Evolutionary conservation across 2,329 filamentous ascomycete genomes (phyloP).

Genomic region (Pleoardoris graminearum): DNA sequence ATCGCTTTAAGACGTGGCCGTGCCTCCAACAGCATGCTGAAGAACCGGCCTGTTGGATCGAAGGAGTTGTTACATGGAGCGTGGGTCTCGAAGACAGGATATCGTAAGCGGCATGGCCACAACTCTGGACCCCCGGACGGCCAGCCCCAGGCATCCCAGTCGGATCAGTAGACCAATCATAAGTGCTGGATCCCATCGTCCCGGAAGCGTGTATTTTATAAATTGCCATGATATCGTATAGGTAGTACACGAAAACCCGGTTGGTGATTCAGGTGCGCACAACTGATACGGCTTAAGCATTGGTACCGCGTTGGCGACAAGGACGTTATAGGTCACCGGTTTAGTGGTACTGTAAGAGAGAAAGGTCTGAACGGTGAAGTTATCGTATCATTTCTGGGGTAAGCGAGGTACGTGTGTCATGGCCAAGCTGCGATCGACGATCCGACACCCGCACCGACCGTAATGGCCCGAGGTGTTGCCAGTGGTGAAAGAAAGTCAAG

Average conservation of each 20-base stretch:
- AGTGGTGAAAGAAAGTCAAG: not conserved
- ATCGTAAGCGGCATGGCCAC: not conserved
- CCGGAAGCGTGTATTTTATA: not conserved
- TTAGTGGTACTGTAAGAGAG: too few species aligned
- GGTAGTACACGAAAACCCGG: not conserved
- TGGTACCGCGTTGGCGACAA: not conserved
- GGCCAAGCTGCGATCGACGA: not conserved
- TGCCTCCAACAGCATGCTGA: not conserved
- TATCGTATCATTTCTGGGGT: not conserved
- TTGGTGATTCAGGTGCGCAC: not conserved
- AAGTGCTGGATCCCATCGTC: not conserved
- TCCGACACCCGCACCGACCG: not conserved
- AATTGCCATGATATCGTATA: not conserved
- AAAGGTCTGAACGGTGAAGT: not conserved
- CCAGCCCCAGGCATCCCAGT: not conserved
- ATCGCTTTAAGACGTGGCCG: not conserved
- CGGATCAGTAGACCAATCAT: not conserved
- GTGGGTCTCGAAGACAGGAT: not conserved
- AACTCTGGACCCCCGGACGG: not conserved
- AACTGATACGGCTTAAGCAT: not conserved
- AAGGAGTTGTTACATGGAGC: not conserved
- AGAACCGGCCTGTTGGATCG: not conserved
- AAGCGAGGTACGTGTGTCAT: not conserved
- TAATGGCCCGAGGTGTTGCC: not conserved
- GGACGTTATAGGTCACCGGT: too few species aligned